Evolutionary conservation across 306 rosid species (phyloP).

Genomic region (Prunus mira): DNA sequence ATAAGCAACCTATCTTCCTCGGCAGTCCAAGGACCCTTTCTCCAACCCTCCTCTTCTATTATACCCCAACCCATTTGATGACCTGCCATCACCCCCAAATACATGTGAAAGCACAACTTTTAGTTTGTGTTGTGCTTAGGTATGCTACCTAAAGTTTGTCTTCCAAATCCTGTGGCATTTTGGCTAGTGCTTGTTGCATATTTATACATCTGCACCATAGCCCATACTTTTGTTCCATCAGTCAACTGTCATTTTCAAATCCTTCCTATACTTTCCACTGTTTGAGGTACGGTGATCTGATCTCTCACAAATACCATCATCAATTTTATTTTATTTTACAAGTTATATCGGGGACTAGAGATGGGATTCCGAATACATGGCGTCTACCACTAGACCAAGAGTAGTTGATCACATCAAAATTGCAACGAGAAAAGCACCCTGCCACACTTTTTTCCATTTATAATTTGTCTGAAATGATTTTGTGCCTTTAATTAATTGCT

Average conservation of each 20-base stretch:
- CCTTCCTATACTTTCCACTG: constrained; percentile 38
- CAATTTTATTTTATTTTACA: not conserved
- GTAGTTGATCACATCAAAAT: not conserved
- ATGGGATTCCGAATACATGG: rapidly evolving
- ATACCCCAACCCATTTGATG: constrained; percentile 66
- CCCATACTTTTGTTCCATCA: constrained; percentile 35
- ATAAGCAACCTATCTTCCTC: constrained; percentile 84
- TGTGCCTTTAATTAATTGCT: too few relatives aligned
- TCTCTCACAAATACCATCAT: constrained; percentile 5
- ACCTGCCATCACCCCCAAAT: constrained; percentile 51
- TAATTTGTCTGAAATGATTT: not conserved
- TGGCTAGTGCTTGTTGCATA: constrained; percentile 41
- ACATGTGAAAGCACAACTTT: constrained; percentile 31
- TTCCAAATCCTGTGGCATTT: constrained; percentile 42
- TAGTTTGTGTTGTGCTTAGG: not conserved
- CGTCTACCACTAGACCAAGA: too few relatives aligned
- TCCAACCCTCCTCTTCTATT: constrained; percentile 73
- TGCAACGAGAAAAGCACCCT: constrained; percentile 18
- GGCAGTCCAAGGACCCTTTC: constrained; percentile 98
- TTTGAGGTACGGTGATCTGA: constrained; percentile 26
- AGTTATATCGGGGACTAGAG: not conserved
- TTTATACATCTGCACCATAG: constrained; percentile 46
- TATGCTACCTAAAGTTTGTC: not conserved
- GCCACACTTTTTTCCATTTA: not conserved
- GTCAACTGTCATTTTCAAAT: constrained; percentile 56